Conservation (phyloP, 352 stramenopile species). For the Pythium myriotylum region DNA sequence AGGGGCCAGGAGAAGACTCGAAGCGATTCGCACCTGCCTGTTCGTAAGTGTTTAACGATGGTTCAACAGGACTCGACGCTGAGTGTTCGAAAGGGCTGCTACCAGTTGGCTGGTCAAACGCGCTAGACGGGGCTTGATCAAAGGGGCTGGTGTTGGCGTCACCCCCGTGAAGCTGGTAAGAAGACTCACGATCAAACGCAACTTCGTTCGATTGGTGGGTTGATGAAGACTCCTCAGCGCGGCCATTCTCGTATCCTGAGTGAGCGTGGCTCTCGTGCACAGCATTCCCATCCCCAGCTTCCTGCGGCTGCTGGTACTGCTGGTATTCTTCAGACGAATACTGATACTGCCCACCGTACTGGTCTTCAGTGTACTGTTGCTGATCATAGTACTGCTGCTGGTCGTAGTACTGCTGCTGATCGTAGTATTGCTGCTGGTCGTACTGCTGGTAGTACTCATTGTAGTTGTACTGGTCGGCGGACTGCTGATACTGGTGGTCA, state of each 20-base stretch:
- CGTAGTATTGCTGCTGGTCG: conserved; percentile 13
- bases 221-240: too few relatives aligned
- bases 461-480: conserved; percentile 9
- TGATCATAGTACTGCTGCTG: conserved; percentile 16
- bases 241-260: background rate
- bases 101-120: conserved; percentile 2
- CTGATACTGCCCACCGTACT: conserved; percentile 15
- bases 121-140: conserved; percentile 5
- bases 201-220: too few relatives aligned
- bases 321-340: conserved; percentile 24
- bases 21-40: too few relatives aligned
- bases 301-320: conserved; percentile 11
- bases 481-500: conserved; percentile 10
- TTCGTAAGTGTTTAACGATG: too few relatives aligned
- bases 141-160: background rate
- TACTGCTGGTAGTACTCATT: conserved; percentile 7
- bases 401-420: conserved; percentile 3
- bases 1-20: background rate
- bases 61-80: conserved; percentile 5
- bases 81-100: conserved; percentile 3
- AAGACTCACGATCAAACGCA: too few relatives aligned
- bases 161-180: background rate
- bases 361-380: background rate
- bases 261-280: background rate
- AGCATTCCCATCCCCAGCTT: conserved; percentile 1